Conservation (phyloP, 306 rosid genomes). For the Medicago lupulina region DNA sequence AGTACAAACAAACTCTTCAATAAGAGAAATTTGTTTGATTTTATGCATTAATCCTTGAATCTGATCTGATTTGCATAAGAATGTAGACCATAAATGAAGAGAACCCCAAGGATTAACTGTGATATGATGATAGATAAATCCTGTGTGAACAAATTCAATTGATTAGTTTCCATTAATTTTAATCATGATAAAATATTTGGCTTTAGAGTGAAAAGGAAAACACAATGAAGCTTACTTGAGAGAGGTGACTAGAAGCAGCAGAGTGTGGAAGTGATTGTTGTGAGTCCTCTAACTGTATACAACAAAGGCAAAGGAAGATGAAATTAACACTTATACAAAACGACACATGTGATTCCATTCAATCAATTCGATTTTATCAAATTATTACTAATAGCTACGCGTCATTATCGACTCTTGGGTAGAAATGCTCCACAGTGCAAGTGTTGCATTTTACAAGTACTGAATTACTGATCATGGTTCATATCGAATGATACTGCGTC, state of each 20-base stretch:
- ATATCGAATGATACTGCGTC: too few relatives aligned
- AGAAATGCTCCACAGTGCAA: not conserved
- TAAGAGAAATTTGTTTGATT: not conserved
- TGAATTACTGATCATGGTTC: too few relatives aligned
- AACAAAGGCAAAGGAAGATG: conserved; percentile 33
- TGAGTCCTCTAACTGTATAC: conserved; percentile 38
- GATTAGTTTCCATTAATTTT: conserved; percentile 10
- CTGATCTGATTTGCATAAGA: conserved; percentile 39
- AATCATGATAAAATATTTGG: conserved; percentile 17
- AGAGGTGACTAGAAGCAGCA: conserved; percentile 38
- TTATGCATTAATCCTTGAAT: not conserved
- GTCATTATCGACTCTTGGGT: not conserved
- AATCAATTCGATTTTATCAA: too few relatives aligned
- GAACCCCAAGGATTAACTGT: conserved; percentile 41
- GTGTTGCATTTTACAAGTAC: not conserved
- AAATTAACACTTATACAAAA: too few relatives aligned
- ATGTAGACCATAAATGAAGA: conserved; percentile 45
- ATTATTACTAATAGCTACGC: too few relatives aligned
- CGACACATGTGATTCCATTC: too few relatives aligned
- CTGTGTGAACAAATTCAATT: conserved; percentile 42
- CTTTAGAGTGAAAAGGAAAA: conserved; percentile 25
- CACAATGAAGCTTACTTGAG: conserved; percentile 48
- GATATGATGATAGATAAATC: conserved; percentile 46
- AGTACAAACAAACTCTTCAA: not conserved
- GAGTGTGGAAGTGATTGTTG: conserved; percentile 47